A percentile compares a stretch with the other conserved stretches of the same genome.
Conservation (phyloP, 306 rosid species). For the Cicer cuneatum region DNA sequence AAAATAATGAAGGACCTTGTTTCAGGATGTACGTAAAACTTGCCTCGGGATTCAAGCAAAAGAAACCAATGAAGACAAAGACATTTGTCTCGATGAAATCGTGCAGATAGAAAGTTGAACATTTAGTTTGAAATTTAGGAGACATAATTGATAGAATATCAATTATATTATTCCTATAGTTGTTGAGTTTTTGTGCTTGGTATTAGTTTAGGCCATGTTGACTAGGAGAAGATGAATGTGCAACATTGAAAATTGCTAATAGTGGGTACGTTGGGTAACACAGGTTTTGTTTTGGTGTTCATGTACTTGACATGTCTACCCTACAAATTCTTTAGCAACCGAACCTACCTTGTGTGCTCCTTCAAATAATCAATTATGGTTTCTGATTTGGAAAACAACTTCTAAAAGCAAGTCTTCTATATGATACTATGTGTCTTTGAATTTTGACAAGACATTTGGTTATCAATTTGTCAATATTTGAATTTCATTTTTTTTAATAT, state of each 20-base stretch:
- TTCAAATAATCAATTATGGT: conserved; percentile 34
- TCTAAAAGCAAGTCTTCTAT: conserved; percentile 23
- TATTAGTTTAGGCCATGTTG: conserved; percentile 33
- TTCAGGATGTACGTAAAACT: conserved; percentile 23
- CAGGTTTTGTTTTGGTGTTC: conserved; percentile 33
- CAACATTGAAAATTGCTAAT: conserved; percentile 22
- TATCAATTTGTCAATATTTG: conserved; percentile 21
- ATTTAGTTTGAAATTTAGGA: conserved; percentile 41
- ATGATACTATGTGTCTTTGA: conserved; percentile 6
- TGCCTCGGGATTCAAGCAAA: conserved; percentile 39
- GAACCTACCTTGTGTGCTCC: conserved; percentile 46
- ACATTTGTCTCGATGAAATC: conserved; percentile 39
- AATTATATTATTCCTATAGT: conserved; percentile 7
- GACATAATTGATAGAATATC: conserved; percentile 40
- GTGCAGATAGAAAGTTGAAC: conserved; percentile 37
- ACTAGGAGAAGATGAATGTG: conserved; percentile 10
- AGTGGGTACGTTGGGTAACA: conserved; percentile 37
- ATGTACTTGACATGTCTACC: conserved; percentile 51
- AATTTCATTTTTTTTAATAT: conserved; percentile 21
- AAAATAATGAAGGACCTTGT: conserved; percentile 5
- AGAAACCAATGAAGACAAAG: conserved; percentile 30
- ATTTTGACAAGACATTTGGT: neutral
- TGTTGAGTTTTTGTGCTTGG: conserved; percentile 39
- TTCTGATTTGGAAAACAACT: conserved; percentile 40
- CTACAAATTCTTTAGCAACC: conserved; percentile 52